Evolutionary conservation across 208 protist species (phyloP).

Genomic region (Endotrypanum monterogeii): DNA sequence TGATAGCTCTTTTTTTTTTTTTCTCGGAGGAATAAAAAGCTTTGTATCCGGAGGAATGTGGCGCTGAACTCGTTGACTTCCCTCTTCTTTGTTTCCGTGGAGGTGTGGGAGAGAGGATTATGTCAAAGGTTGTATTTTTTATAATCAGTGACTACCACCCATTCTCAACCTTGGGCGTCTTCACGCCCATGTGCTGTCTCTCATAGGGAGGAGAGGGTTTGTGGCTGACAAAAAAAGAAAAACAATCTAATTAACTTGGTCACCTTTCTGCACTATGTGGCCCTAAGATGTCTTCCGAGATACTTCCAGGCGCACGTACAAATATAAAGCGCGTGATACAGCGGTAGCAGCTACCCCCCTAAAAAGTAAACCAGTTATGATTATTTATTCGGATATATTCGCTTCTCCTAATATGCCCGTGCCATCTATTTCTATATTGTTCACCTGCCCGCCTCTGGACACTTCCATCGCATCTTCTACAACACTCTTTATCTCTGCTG

Average conservation of each 20-base stretch:
- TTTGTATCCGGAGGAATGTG: background rate
- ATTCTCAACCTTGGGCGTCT: background rate
- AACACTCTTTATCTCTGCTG: background rate
- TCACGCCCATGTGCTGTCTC: too few relatives aligned
- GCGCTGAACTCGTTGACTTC: background rate
- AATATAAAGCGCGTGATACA: background rate
- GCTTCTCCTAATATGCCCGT: background rate
- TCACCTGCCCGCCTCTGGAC: background rate
- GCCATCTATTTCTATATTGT: background rate
- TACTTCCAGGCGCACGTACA: background rate
- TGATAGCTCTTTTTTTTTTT: background rate
- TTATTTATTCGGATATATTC: background rate
- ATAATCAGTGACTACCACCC: too few relatives aligned
- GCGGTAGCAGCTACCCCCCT: background rate
- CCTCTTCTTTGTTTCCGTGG: background rate
- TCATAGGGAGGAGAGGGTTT: too few relatives aligned
- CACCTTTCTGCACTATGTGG: too few relatives aligned
- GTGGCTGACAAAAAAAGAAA: too few relatives aligned
- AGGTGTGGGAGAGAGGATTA: background rate
- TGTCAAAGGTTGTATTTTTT: background rate
- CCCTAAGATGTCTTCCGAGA: background rate
- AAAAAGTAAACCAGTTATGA: too few relatives aligned
- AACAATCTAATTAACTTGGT: too few relatives aligned
- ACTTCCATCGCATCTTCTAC: too few relatives aligned
- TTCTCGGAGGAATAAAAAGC: background rate